Evolutionary conservation across 148 eudicot genomes (phyloP).

Genomic region (Dysphania ambrosioides): DNA sequence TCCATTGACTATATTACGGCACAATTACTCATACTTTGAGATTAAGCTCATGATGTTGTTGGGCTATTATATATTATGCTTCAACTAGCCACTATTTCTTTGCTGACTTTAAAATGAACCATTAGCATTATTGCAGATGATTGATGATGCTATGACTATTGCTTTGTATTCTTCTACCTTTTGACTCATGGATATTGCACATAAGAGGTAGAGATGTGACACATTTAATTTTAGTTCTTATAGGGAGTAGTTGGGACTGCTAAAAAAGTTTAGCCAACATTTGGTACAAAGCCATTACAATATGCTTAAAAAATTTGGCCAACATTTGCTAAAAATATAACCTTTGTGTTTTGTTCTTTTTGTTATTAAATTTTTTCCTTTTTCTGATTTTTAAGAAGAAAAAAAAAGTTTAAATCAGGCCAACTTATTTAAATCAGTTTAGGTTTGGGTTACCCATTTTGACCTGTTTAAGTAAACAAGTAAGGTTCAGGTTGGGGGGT

Average conservation of each 20-base stretch:
- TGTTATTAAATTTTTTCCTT: too few relatives aligned
- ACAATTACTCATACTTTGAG: background rate
- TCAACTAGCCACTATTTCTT: background rate
- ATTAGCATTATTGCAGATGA: background rate
- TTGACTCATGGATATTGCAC: background rate
- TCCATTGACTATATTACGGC: background rate
- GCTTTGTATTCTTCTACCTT: background rate
- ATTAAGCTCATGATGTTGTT: background rate
- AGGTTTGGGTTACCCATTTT: too few relatives aligned
- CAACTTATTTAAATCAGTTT: too few relatives aligned
- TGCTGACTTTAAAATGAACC: too few relatives aligned
- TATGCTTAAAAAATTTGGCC: too few relatives aligned
- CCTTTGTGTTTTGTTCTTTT: too few relatives aligned
- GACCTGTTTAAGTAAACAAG: too few relatives aligned
- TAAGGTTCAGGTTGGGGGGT: too few relatives aligned
- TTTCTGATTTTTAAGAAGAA: too few relatives aligned
- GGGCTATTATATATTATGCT: background rate
- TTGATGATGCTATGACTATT: background rate
- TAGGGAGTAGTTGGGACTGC: constrained; percentile 67
- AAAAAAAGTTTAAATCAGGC: too few relatives aligned
- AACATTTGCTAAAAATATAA: too few relatives aligned
- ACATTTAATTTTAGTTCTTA: constrained; percentile 17
- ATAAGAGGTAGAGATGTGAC: background rate
- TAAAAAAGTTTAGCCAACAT: constrained; percentile 68
- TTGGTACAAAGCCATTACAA: constrained; percentile 35